Base-by-base conservation (phyloP, 2,329 filamentous ascomycete genomes). In the Calonectria crousiana region DNA sequence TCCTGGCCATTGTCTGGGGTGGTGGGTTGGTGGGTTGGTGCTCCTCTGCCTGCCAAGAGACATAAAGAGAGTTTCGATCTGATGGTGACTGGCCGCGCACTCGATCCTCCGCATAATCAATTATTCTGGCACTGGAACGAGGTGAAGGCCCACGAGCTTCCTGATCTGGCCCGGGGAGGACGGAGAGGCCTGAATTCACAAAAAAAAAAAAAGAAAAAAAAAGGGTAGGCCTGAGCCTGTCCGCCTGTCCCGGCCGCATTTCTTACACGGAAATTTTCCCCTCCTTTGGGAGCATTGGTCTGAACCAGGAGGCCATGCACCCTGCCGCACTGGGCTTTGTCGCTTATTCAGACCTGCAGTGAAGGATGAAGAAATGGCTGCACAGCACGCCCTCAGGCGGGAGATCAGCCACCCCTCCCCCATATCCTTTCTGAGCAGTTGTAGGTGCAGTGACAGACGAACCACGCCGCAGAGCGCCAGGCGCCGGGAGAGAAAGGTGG, bases 341-440 rank as follows among this genome's bases (percentile, higher is more conserved):
- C 41, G 66, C 71, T 67, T 72, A 62, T 56, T 69, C 38, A 66
- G 69, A 30, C 10, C 32, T 69, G 72, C 49, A 71, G 44, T 16
- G 34, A 23, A 36, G 60, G 38, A 20, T 23, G 34, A 64, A 14
- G n/a, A 58, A 36, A 38, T 36, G 32, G 53, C 11, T 58, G 53
- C 32, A 36, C 10, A 58, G 30, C 64, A 76, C 69, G 69, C 70
- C 68, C 72, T 67, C 47, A 30, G 44, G 52, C 75, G 70, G 72
- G 73, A 75, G 75, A 78, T 78, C 67, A 68, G 38, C 77, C 75
- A 79, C 74, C 72, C 72, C 74, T 75, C 73, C 74, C 49, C 74
- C 64, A 74, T 71, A 34, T 38, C n/a, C 36, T 41, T 51, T 34
- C 20, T 26, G 14, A 68, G 30, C 49, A 53, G 41, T 30, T 28